Conservation (phyloP, 1,139 yeast genomes). For the Candida neerlandica region DNA sequence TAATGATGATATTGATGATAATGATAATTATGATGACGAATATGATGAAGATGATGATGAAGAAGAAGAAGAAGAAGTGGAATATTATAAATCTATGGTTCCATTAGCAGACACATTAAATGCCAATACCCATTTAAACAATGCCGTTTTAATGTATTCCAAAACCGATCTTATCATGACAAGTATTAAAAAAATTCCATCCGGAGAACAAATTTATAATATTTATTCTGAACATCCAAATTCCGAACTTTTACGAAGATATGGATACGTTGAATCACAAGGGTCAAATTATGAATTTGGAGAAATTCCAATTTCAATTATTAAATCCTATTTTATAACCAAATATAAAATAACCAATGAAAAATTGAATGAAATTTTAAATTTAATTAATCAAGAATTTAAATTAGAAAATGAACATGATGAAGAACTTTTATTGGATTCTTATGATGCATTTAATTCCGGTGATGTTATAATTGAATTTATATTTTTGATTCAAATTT, state of each 20-base stretch:
- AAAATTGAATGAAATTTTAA: conserved; percentile 33
- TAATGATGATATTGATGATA: conserved; percentile 23
- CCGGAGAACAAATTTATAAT: conserved; percentile 78
- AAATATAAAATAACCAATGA: conserved; percentile 22
- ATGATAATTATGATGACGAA: conserved; percentile 19
- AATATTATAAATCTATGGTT: conserved; percentile 78
- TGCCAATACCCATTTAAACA: conserved; percentile 78
- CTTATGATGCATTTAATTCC: conserved; percentile 61
- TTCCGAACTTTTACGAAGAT: conserved; percentile 81
- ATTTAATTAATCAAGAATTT: conserved; percentile 25
- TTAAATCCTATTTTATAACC: conserved; percentile 37
- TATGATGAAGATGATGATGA: conserved; percentile 23
- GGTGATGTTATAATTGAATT: conserved; percentile 63
- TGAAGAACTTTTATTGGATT: conserved; percentile 53
- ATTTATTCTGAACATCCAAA: conserved; percentile 92
- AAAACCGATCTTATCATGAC: conserved; percentile 61
- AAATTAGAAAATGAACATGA: conserved; percentile 27
- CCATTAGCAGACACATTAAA: conserved; percentile 91
- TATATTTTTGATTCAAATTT: conserved; percentile 52
- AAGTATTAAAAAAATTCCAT: conserved; percentile 63
- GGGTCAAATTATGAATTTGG: conserved; percentile 84
- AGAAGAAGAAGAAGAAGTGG: conserved; percentile 30
- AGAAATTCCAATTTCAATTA: conserved; percentile 56
- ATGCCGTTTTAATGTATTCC: conserved; percentile 65
- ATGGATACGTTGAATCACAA: conserved; percentile 82